Base-by-base conservation (phyloP, 139 green algal genomes). In the Yamagishiella unicocca region DNA sequence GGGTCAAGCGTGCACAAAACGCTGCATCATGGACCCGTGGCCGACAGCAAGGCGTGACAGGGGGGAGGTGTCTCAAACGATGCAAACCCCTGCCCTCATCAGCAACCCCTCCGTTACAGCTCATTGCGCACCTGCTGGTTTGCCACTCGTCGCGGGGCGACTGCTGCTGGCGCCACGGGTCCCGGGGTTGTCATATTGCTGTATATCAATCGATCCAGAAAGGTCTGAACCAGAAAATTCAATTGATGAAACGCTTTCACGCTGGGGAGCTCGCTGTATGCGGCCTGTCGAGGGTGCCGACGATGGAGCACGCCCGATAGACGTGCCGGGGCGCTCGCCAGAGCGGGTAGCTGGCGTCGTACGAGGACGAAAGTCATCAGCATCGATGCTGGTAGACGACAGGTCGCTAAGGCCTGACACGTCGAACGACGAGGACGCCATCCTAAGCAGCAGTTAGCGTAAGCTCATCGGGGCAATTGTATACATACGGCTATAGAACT, bases 341-440 rank as follows among this genome's bases (percentile, higher is more conserved):
- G 53, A 45, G 9, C 42, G 40, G 40, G 38, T 14, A 64, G n/a
- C 31, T 42, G 45, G 25, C 25, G 42, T 43, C 42, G 72, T 27
- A 10, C 50, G 33, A 4, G 31, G 14, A 17, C 12, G 37, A 7
- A 64, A 45, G n/a, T 82, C 76, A 2, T 2, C 54, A 55, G 55
- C 54, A 7, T 83, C 76, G 27, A 83, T 71, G 35, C 54, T 83
- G 10, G 53, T 29, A 27, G 53, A 53, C 9, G 50, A 83, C 4
- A 71, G 53, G 76, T 71, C 53, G 61, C 76, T 83, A 8, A 83
- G 50, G 31, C 74, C 74, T 8, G 76, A 83, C 0, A 83, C 25
- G 22, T 83, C 76, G 54, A 83, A 83, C 2, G 76, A 83, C 6
- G 46, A 67, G 22, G 74, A 64, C 72, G n/a, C n/a, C n/a, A n/a